Percentiles rank a stretch among this genome's conserved stretches.
Evolutionary conservation across 1,284 basidiomycete genomes (phyloP).

Genomic region (Cutaneotrichosporon cutaneum): DNA sequence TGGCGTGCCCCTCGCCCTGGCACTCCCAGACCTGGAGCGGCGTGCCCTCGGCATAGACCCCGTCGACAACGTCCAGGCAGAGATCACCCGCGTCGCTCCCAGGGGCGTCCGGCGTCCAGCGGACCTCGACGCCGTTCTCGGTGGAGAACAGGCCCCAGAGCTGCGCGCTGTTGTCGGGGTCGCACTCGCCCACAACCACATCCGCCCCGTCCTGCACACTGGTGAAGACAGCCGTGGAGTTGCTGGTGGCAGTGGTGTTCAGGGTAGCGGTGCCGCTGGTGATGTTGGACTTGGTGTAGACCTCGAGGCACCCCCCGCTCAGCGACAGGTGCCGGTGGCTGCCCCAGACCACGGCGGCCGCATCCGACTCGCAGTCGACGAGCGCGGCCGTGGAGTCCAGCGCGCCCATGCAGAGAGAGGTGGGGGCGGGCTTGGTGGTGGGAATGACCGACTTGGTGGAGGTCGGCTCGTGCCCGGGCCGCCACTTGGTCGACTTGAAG

Average conservation of each 20-base stretch:
- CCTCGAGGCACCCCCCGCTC: background rate
- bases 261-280: background rate
- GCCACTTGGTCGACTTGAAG: too few species aligned
- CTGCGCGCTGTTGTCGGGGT: background rate
- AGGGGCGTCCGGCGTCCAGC: background rate
- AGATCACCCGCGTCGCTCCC: background rate
- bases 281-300: background rate
- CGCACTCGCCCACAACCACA: background rate
- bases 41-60: background rate
- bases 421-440: background rate
- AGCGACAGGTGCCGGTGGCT: background rate
- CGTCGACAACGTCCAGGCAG: background rate
- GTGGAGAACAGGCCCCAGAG: background rate
- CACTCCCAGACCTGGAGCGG: background rate
- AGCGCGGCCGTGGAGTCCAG: background rate
- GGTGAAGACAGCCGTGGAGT: too few species aligned
- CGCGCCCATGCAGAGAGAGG: background rate
- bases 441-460: too few species aligned
- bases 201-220: too few species aligned
- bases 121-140: background rate
- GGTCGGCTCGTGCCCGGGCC: background rate
- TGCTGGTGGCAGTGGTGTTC: too few species aligned
- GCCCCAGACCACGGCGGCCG: background rate
- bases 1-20: background rate
- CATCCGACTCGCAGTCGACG: background rate